Percentiles rank a stretch among this genome's conserved stretches.
Evolutionary conservation across 768 basidiomycete species (phyloP).

Genomic region (Phlebiopsis gigantea): DNA sequence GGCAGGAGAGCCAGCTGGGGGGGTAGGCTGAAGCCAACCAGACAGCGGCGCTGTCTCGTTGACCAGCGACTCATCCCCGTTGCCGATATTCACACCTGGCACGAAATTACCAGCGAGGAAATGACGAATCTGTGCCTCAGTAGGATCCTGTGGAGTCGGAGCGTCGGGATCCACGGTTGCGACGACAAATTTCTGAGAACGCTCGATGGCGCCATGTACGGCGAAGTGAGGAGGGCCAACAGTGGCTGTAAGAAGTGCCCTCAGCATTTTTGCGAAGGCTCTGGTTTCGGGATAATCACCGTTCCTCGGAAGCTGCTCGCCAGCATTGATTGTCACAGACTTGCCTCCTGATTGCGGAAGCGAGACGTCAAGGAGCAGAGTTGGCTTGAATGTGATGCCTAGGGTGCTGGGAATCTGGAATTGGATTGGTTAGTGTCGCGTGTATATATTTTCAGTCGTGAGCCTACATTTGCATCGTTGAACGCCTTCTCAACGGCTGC

Average conservation of each 20-base stretch:
- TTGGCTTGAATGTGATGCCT: slow-evolving; percentile 34
- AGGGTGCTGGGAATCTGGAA: slow-evolving; percentile 38
- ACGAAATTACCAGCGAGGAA: slow-evolving; percentile 24
- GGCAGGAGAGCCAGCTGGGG: slow-evolving; percentile 27
- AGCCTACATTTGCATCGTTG: slow-evolving; percentile 8
- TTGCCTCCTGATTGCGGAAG: slow-evolving; percentile 32
- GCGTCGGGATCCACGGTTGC: slow-evolving; percentile 31
- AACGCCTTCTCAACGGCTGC: slow-evolving; percentile 10
- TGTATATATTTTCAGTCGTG: not conserved
- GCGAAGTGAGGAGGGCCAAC: slow-evolving; percentile 15
- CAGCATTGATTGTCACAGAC: slow-evolving; percentile 30
- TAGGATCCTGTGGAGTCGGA: slow-evolving; percentile 27
- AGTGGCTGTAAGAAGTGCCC: slow-evolving; percentile 2
- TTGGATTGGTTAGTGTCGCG: not conserved
- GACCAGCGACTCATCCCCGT: slow-evolving; percentile 12
- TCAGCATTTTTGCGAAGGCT: not conserved
- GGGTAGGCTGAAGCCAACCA: slow-evolving; percentile 26
- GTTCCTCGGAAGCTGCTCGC: slow-evolving; percentile 19
- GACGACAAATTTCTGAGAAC: slow-evolving; percentile 22
- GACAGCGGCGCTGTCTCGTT: slow-evolving; percentile 28
- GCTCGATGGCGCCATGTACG: slow-evolving; percentile 5
- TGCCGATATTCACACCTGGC: not conserved
- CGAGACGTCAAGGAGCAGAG: slow-evolving; percentile 30
- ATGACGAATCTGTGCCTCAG: slow-evolving; percentile 25
- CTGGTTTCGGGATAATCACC: slow-evolving; percentile 3